Percentiles rank a stretch among this genome's conserved stretches.
These are phyloP conservation scores for Amanita rubescens DNA, from an alignment of 768 basidiomycete species.

Conservation along the genomic window DNA sequence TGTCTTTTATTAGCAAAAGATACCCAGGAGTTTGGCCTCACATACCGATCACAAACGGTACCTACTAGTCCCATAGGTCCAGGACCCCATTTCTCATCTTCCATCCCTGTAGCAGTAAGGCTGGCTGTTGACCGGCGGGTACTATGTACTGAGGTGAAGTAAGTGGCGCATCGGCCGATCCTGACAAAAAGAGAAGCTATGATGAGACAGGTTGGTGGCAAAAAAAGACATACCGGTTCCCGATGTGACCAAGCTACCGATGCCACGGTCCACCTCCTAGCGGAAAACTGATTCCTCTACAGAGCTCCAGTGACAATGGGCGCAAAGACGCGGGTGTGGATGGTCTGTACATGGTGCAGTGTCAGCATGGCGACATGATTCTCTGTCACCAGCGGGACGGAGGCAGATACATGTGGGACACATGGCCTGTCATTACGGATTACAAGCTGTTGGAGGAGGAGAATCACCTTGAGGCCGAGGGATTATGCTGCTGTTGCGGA, in stretches of 20 bases:
- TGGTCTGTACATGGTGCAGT: constrained; percentile 26
- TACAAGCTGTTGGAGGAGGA: not conserved
- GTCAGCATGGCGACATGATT: constrained; percentile 10
- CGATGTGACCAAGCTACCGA: not conserved
- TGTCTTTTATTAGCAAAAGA: not conserved
- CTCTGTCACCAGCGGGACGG: constrained; percentile 10
- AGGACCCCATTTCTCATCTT: constrained; percentile 85
- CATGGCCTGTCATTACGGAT: constrained; percentile 5
- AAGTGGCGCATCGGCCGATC: constrained; percentile 14
- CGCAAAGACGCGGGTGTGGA: constrained; percentile 66
- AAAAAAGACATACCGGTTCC: not conserved
- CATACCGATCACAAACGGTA: constrained; percentile 71
- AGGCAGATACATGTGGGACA: constrained; percentile 7
- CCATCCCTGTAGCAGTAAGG: constrained; percentile 76
- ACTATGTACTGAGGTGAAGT: constrained; percentile 24
- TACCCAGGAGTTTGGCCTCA: not conserved
- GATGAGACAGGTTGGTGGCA: not conserved
- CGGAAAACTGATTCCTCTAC: constrained; percentile 45
- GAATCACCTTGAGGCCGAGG: constrained; percentile 1
- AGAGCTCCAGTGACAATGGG: constrained; percentile 69
- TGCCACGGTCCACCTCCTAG: constrained; percentile 14
- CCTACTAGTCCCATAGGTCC: constrained; percentile 80
- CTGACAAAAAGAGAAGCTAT: constrained; percentile 7
- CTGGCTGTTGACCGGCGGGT: constrained; percentile 43
- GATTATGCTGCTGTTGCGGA: not conserved